Evolutionary conservation across 352 stramenopile species (phyloP), one percentile per base, ranked within the genome.

Genomic region (Pythium dissotocum): DNA sequence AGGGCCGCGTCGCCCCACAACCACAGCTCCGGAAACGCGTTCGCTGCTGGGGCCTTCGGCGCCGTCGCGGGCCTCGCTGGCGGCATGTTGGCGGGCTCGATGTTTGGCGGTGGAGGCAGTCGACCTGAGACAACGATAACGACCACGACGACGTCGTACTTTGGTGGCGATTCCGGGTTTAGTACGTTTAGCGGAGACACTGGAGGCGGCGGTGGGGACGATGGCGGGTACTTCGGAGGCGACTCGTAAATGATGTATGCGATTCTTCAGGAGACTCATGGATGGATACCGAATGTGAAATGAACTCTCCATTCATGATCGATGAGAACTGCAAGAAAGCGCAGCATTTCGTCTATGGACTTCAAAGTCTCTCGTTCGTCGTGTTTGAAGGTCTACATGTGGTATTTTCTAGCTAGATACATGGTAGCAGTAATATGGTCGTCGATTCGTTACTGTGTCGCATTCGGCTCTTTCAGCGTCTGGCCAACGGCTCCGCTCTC

Each of bases 1-100:
- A 46, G 38, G 14, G 5, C 13, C 14, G n/a, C 24, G 8, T 3
- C 44, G 13, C 36, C 55, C 2, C 57, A 13, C 12, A 36, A 55
- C 26, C 44, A 66, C 8, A 58, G 68, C 1, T 56, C 59, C 28
- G 60, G 62, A 21, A 73, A 73, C 24, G 33, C 68, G 2, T 72
- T 81, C 49, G 75, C 73, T 4, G 72, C 78, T 8, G 82, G 78
- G 0, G 82, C 82, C 12, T 61, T 78, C 0, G 83, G 83, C 10
- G 82, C 77, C 4, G 58, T 84, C 3, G 81, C 75, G 24, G 83
- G 83, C 30, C 59, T 92, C 10, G 78, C 80, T 9, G 65, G 78
- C 10, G 83, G 83, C 10, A 77, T 80, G 3, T 65, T 81, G 32
- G 52, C 90, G 12, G 80, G 79, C 40, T 88, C 80, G 3, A 69